Conservation (phyloP, 768 basidiomycete species). For the Bullera alba region DNA sequence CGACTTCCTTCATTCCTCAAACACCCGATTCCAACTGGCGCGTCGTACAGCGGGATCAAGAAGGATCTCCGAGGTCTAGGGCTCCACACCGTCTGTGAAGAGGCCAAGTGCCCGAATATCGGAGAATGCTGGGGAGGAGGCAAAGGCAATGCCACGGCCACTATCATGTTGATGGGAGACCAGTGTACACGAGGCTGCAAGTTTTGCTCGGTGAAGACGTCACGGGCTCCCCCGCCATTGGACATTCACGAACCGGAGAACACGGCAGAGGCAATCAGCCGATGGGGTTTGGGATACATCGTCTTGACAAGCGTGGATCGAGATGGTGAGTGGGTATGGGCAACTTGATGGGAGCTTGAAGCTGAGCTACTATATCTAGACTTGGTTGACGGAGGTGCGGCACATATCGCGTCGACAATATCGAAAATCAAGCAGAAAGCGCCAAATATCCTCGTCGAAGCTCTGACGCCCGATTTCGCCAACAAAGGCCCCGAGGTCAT, state of each 20-base stretch:
- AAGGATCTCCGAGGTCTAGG: slow-evolving; percentile 85
- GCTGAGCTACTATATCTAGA: slow-evolving; percentile 53
- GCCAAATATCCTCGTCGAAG: slow-evolving; percentile 91
- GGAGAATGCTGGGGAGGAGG: slow-evolving; percentile 98
- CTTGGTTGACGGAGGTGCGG: slow-evolving; percentile 81
- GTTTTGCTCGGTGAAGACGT: slow-evolving; percentile 96
- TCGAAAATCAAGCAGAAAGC: slow-evolving; percentile 93
- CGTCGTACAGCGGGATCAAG: slow-evolving; percentile 86
- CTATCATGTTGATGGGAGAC: slow-evolving; percentile 99
- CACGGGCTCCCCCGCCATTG: slow-evolving; percentile 73
- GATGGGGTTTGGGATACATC: slow-evolving; percentile 97
- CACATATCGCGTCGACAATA: slow-evolving; percentile 93
- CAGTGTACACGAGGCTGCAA: slow-evolving; percentile 96
- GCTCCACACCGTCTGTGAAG: slow-evolving; percentile 95
- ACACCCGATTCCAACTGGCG: slow-evolving; percentile 82
- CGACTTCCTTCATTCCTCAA: slow-evolving; percentile 81
- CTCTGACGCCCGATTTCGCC: slow-evolving; percentile 88
- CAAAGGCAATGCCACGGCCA: slow-evolving; percentile 82
- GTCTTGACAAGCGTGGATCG: slow-evolving; percentile 94
- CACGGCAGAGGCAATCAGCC: slow-evolving; percentile 93
- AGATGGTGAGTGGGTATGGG: slow-evolving; percentile 60
- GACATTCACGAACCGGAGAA: slow-evolving; percentile 97
- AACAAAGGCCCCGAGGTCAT: slow-evolving; percentile 65
- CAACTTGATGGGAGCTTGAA: background rate
- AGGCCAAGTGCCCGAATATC: slow-evolving; percentile 97